phyloP scores from a whole-genome alignment of 176 grass and related monocot genomes.

The Phyllostachys edulis region DNA sequence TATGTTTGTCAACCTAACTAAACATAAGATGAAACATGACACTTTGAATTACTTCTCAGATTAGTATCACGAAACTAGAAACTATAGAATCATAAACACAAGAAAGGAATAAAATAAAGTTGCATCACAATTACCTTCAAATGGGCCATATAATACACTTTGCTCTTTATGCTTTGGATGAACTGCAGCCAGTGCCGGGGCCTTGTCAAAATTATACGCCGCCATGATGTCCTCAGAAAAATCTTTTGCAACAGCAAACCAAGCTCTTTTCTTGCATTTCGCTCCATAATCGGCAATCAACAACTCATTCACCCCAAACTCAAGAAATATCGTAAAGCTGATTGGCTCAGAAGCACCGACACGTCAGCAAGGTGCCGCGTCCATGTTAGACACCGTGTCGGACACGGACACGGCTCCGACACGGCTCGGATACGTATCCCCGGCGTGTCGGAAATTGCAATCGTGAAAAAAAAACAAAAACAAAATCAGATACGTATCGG shows the following conservation, averaged over 20 bases:
- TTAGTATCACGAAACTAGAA: neutral
- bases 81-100: constrained; percentile 5
- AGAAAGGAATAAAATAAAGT: neutral
- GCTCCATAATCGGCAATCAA: constrained; percentile 62
- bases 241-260: constrained; percentile 92
- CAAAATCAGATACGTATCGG: no score
- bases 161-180: constrained; percentile 82
- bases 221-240: constrained; percentile 80
- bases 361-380: no score
- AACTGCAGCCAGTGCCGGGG: constrained; percentile 63
- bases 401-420: no score
- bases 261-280: constrained; percentile 98
- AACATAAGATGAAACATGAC: neutral
- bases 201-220: constrained; percentile 82
- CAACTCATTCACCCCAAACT: constrained; percentile 80
- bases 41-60: neutral
- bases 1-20: neutral
- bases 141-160: constrained; percentile 90
- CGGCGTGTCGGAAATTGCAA: no score
- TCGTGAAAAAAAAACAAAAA: no score
- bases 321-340: no score
- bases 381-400: no score
- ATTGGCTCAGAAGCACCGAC: no score
- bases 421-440: no score
- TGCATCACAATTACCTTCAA: constrained; percentile 65